Evolutionary conservation across 148 eudicot genomes (phyloP).

Genomic region (Salicornia ramosissima): DNA sequence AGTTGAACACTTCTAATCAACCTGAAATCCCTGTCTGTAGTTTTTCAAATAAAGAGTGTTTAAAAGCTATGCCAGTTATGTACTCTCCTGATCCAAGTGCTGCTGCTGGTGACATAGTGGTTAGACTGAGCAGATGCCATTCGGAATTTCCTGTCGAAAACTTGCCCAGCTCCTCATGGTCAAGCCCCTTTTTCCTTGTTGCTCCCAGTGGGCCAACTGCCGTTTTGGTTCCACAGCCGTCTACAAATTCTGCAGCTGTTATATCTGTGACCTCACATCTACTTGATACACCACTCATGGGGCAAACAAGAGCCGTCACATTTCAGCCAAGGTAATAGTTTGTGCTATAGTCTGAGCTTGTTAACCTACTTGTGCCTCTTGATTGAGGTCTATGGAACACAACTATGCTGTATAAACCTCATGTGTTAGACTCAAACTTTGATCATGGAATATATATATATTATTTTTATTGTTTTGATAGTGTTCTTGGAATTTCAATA

Average conservation of each 20-base stretch:
- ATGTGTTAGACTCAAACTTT: neutral
- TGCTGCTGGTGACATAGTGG: conserved; percentile 57
- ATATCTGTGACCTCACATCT: conserved; percentile 80
- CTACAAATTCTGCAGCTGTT: conserved; percentile 49
- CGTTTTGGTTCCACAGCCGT: conserved; percentile 71
- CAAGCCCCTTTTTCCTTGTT: conserved; percentile 79
- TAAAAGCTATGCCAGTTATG: conserved; percentile 61
- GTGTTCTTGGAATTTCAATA: neutral
- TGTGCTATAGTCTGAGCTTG: neutral
- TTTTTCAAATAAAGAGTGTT: conserved; percentile 24
- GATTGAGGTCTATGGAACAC: neutral
- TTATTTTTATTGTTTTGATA: too few relatives aligned
- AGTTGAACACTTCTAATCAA: conserved; percentile 32
- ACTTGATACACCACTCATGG: conserved; percentile 71
- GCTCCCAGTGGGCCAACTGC: conserved; percentile 87
- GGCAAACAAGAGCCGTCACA: conserved; percentile 77
- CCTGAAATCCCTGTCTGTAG: conserved; percentile 31
- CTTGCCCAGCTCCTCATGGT: conserved; percentile 54
- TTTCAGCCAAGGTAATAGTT: conserved; percentile 77
- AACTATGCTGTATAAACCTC: neutral
- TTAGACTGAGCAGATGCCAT: conserved; percentile 53
- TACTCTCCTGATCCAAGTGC: conserved; percentile 78
- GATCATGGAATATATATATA: too few relatives aligned
- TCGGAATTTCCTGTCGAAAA: conserved; percentile 38
- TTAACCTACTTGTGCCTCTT: neutral